A percentile compares a stretch with the other conserved stretches of the same genome.
Evolutionary conservation across 2,329 filamentous ascomycete species (phyloP).

Genomic region (Ascochyta rabiei): DNA sequence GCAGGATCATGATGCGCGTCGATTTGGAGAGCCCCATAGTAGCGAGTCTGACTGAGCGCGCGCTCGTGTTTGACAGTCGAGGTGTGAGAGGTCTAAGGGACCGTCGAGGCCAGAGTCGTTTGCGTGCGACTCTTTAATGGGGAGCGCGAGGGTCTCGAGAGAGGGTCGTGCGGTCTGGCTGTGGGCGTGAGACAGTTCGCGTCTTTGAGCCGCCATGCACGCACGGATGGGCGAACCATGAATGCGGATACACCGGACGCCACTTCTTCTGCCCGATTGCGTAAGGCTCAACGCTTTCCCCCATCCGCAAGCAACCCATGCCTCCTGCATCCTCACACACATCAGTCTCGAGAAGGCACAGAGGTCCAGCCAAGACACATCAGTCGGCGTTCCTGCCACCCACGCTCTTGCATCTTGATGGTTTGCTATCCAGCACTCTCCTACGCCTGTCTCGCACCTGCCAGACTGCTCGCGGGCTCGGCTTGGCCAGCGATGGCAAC

Average conservation of each 20-base stretch:
- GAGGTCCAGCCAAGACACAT: neutral
- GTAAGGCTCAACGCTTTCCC: constrained; percentile 9
- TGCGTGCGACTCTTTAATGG: neutral
- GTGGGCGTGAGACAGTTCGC: constrained; percentile 1
- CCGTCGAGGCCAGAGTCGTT: constrained; percentile 6
- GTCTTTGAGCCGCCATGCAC: neutral
- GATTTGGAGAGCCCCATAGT: constrained; percentile 89
- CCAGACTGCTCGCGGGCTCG: neutral
- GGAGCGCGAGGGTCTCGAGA: neutral
- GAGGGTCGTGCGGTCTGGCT: neutral
- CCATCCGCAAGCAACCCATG: constrained; percentile 3
- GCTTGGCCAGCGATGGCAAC: neutral
- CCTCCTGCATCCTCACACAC: constrained; percentile 1
- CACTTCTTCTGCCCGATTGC: constrained; percentile 13
- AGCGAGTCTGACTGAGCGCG: constrained; percentile 26
- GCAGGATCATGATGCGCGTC: constrained; percentile 88
- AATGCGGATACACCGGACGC: constrained; percentile 10
- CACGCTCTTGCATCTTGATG: neutral
- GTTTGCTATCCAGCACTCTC: neutral
- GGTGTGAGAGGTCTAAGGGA: neutral
- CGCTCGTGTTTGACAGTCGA: neutral
- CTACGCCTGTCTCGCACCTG: neutral
- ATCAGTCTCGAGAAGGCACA: neutral
- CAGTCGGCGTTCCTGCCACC: neutral
- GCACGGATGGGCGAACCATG: constrained; percentile 8